Conservation (phyloP, 768 basidiomycete species). For the Lactarius hengduanensis region DNA sequence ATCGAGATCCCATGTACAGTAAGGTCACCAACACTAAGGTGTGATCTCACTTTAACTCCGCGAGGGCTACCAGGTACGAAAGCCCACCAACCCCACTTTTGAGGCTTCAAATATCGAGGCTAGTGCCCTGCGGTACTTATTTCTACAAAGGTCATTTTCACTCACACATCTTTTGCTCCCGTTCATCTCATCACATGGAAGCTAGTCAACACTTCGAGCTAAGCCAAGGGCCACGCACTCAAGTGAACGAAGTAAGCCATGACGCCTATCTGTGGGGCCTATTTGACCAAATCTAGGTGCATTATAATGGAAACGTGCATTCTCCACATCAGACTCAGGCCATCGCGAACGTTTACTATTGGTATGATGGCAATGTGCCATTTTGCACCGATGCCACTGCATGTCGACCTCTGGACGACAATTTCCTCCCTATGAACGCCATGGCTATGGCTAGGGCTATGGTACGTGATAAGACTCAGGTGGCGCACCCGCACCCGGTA, state of each 20-base stretch:
- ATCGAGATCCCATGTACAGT: constrained; percentile 17
- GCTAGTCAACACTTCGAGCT: constrained; percentile 3
- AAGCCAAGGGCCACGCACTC: not conserved
- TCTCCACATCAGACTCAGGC: constrained; percentile 13
- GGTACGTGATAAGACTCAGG: constrained; percentile 6
- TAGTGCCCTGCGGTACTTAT: not conserved
- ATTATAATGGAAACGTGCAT: constrained; percentile 7
- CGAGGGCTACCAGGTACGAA: constrained; percentile 20
- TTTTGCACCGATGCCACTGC: constrained; percentile 18
- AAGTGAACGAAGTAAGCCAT: constrained; percentile 12
- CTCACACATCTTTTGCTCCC: not conserved
- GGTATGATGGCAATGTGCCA: constrained; percentile 24
- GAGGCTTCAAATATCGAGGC: constrained; percentile 20
- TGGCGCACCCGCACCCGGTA: constrained; percentile 14
- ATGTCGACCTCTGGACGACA: constrained; percentile 20
- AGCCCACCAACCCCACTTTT: constrained; percentile 22
- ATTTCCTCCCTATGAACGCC: constrained; percentile 7
- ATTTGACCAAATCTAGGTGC: constrained; percentile 22
- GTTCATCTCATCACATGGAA: constrained; percentile 9
- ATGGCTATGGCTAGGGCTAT: not conserved
- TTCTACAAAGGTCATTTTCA: constrained; percentile 6
- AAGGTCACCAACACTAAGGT: not conserved
- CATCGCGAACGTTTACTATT: constrained; percentile 22
- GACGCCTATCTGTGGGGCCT: constrained; percentile 18
- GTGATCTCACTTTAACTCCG: constrained; percentile 20